Evolutionary conservation across 1,139 yeast species (phyloP).

Genomic region (Blastobotrys indianensis): DNA sequence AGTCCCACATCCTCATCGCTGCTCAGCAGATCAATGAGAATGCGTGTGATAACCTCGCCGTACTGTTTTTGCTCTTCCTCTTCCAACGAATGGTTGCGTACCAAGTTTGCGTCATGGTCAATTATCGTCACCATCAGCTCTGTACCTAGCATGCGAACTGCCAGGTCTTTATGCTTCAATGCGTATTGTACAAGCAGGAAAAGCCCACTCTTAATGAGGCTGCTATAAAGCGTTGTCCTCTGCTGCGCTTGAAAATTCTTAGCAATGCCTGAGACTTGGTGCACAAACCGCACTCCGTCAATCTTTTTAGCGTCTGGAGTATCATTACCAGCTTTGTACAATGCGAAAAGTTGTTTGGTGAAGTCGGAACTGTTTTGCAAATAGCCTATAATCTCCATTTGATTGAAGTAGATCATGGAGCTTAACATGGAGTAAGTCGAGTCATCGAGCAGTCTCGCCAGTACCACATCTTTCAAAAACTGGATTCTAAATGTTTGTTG

Average conservation of each 20-base stretch:
- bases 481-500: conserved; percentile 71
- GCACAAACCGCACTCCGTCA: conserved; percentile 73
- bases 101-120: conserved; percentile 61
- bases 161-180: conserved; percentile 45
- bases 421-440: conserved; percentile 60
- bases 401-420: conserved; percentile 62
- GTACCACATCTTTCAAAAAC: conserved; percentile 77
- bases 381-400: conserved; percentile 61
- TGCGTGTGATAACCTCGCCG: conserved; percentile 38
- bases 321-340: conserved; percentile 39
- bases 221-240: conserved; percentile 58
- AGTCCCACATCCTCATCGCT: conserved; percentile 66
- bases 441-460: conserved; percentile 79
- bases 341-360: conserved; percentile 47
- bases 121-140: conserved; percentile 76
- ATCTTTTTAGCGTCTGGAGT: conserved; percentile 35
- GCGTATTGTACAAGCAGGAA: conserved; percentile 66
- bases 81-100: background rate
- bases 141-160: conserved; percentile 65
- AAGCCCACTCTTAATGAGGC: conserved; percentile 62
- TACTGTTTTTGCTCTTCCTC: conserved; percentile 6
- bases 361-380: conserved; percentile 51
- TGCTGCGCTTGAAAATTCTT: conserved; percentile 62
- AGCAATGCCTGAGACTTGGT: conserved; percentile 73
- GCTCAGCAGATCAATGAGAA: conserved; percentile 56